Percentiles rank a stretch among this genome's conserved stretches.
Conservation (phyloP, 345 rosid genomes). For the Melaleuca alternifolia region DNA sequence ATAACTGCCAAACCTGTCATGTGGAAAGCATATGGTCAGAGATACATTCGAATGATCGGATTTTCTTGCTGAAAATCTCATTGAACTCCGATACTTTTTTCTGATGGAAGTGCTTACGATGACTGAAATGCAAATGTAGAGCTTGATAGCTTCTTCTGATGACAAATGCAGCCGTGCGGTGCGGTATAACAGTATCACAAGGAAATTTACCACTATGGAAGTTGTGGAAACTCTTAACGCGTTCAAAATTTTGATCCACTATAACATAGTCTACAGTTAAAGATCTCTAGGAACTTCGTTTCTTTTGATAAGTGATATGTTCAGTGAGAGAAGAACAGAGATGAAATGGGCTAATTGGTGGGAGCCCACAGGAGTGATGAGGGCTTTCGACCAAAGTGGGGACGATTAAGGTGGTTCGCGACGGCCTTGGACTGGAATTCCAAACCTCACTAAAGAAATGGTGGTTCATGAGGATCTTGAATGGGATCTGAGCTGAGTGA, state of each 20-base stretch:
- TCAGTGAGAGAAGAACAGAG: neutral
- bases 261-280: neutral
- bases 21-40: neutral
- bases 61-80: neutral
- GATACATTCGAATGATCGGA: neutral
- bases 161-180: neutral
- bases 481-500: neutral
- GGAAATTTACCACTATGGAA: neutral
- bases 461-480: neutral
- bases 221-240: neutral
- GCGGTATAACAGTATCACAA: neutral
- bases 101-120: neutral
- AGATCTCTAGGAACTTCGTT: neutral
- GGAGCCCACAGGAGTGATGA: neutral
- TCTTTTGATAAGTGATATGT: neutral
- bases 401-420: neutral
- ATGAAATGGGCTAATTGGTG: neutral
- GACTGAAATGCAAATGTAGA: neutral
- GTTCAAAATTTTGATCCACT: neutral
- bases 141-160: neutral
- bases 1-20: slow-evolving; percentile 90
- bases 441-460: neutral
- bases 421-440: neutral
- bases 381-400: neutral
- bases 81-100: neutral